Evolutionary conservation across 441 rosid genomes (phyloP).

Genomic region (Adansonia madagascariensis): DNA sequence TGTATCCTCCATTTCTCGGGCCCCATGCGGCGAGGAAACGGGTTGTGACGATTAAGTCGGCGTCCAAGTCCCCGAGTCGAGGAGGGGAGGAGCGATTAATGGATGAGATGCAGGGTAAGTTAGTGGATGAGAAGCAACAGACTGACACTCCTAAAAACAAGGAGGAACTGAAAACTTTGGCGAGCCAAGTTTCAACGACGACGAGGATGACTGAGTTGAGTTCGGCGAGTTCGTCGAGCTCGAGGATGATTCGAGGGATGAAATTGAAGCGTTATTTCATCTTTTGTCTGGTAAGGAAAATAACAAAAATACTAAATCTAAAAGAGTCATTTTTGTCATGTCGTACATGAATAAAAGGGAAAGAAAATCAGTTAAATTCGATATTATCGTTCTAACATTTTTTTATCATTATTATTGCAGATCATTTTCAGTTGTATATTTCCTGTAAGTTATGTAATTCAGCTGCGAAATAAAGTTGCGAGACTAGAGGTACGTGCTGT

Average conservation of each 20-base stretch:
- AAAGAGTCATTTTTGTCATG: too few relatives aligned
- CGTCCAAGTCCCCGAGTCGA: constrained; percentile 26
- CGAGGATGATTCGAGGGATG: constrained; percentile 39
- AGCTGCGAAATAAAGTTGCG: constrained; percentile 52
- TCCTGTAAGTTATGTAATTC: constrained; percentile 48
- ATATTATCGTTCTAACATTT: background rate
- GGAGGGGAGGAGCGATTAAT: constrained; percentile 18
- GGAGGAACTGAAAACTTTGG: constrained; percentile 35
- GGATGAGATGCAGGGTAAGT: constrained; percentile 25
- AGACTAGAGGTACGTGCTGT: constrained; percentile 60
- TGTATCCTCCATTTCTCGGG: constrained; percentile 64
- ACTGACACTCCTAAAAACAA: constrained; percentile 20
- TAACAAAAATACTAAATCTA: too few relatives aligned
- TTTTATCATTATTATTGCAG: constrained; percentile 49
- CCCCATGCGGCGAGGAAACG: constrained; percentile 50
- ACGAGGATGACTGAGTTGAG: background rate
- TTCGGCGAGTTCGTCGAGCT: constrained; percentile 36
- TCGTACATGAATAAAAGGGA: too few relatives aligned
- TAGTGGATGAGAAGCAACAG: constrained; percentile 34
- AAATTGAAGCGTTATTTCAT: constrained; percentile 44
- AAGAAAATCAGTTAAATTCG: background rate
- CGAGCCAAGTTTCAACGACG: constrained; percentile 33
- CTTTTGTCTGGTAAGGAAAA: constrained; percentile 6
- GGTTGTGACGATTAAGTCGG: constrained; percentile 39
- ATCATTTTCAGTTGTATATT: constrained; percentile 52